A percentile compares a stretch with the other conserved stretches of the same genome.
Evolutionary conservation across 1,139 yeast species (phyloP).

Genomic region (Scheffersomyces segobiensis): DNA sequence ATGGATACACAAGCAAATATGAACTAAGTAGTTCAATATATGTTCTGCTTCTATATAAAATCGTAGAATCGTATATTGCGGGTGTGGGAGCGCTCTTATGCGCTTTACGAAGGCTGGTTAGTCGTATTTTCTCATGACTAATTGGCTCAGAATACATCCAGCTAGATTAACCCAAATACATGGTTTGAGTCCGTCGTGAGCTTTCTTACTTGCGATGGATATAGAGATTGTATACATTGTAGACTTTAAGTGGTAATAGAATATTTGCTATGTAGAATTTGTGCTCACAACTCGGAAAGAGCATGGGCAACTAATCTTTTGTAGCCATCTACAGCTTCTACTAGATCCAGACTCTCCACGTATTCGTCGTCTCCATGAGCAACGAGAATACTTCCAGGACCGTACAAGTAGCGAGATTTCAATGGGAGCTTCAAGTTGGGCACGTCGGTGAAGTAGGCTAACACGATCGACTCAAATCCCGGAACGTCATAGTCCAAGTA

Average conservation of each 20-base stretch:
- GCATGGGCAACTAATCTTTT: slow-evolving; percentile 40
- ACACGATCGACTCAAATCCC: slow-evolving; percentile 58
- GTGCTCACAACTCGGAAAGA: slow-evolving; percentile 8
- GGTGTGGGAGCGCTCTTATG: slow-evolving; percentile 8
- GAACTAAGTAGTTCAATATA: background rate
- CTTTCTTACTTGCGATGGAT: slow-evolving; percentile 43
- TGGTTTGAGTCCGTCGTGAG: slow-evolving; percentile 57
- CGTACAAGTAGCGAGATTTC: slow-evolving; percentile 55
- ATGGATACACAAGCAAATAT: background rate
- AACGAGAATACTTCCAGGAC: slow-evolving; percentile 67
- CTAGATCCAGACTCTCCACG: slow-evolving; percentile 51
- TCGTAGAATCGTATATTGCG: slow-evolving; percentile 6
- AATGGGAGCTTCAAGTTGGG: slow-evolving; percentile 48
- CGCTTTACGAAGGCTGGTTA: slow-evolving; percentile 3
- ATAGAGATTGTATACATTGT: slow-evolving; percentile 54
- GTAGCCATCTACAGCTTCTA: slow-evolving; percentile 58
- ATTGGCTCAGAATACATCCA: slow-evolving; percentile 20
- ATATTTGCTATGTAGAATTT: background rate
- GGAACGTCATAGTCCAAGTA: slow-evolving; percentile 59
- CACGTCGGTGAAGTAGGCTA: slow-evolving; percentile 67
- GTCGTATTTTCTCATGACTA: slow-evolving; percentile 11
- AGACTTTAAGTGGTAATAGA: background rate
- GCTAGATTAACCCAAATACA: slow-evolving; percentile 40
- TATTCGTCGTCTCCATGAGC: slow-evolving; percentile 68
- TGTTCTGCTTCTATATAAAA: background rate